phyloP scores from a whole-genome alignment of 1,284 basidiomycete genomes.

The Cryptococcus neoformans region DNA sequence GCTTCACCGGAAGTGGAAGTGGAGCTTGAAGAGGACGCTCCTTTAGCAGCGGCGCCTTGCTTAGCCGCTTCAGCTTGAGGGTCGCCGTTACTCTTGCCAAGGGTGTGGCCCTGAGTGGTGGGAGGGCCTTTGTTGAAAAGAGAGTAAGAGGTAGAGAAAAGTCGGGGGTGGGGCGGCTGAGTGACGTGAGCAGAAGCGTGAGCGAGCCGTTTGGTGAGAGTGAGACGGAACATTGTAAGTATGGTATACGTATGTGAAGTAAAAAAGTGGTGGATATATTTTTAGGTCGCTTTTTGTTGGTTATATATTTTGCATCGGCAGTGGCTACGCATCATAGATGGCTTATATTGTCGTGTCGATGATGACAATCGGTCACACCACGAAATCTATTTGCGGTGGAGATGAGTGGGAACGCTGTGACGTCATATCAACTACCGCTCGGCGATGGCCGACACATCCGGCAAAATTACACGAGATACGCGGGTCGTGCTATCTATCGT shows the following conservation, averaged over 20 bases:
- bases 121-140: constrained; percentile 13
- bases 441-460: too few species aligned
- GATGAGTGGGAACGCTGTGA: too few species aligned
- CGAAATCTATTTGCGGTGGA: too few species aligned
- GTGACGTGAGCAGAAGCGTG: neutral
- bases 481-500: too few species aligned
- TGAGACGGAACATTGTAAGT: constrained; percentile 1
- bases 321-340: too few species aligned
- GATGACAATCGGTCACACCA: too few species aligned
- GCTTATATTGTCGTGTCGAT: too few species aligned
- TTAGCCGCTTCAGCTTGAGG: constrained; percentile 28
- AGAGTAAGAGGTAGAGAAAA: constrained; percentile 1
- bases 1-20: constrained; percentile 10
- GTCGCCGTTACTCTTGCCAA: constrained; percentile 27
- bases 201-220: neutral
- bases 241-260: neutral
- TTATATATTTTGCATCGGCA: neutral
- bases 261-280: neutral
- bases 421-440: too few species aligned
- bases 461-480: too few species aligned
- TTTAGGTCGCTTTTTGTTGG: neutral
- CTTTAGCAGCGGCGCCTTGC: constrained; percentile 23
- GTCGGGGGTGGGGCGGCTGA: neutral
- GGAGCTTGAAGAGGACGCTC: constrained; percentile 4
- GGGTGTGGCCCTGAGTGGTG: constrained; percentile 32